Evolutionary conservation across 148 eudicot species (phyloP).

Genomic region (Dysphania ambrosioides): DNA sequence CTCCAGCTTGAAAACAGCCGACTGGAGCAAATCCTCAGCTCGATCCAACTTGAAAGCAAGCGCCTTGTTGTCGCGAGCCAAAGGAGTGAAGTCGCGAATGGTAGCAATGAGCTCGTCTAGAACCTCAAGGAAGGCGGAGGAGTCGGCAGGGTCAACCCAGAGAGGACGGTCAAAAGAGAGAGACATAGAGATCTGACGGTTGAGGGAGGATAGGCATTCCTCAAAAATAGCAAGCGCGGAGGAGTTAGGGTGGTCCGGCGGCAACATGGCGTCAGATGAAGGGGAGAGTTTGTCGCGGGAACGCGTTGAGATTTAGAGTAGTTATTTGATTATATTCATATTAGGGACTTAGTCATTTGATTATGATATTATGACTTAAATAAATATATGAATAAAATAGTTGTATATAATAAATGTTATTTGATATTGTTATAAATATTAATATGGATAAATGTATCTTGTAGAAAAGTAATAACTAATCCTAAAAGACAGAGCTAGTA

Average conservation of each 20-base stretch:
- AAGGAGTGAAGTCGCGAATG: constrained; percentile 48
- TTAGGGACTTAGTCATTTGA: constrained; percentile 84
- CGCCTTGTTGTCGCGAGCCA: constrained; percentile 43
- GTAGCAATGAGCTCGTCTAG: constrained; percentile 54
- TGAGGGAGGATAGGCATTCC: constrained; percentile 39
- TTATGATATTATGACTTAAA: no score
- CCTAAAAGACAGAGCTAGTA: no score
- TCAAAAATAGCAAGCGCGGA: constrained; percentile 28
- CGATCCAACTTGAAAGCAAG: constrained; percentile 43
- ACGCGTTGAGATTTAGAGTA: constrained; percentile 88
- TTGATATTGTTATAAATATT: no score
- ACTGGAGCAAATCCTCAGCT: constrained; percentile 74
- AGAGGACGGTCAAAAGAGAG: constrained; percentile 52
- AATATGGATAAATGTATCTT: no score
- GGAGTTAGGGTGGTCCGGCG: neutral
- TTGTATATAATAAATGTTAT: no score
- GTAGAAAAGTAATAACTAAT: no score
- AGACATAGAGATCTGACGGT: constrained; percentile 53
- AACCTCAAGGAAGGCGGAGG: constrained; percentile 54
- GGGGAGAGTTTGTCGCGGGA: constrained; percentile 59
- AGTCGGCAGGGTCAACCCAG: constrained; percentile 57
- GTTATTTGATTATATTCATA: constrained; percentile 79
- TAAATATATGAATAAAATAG: no score
- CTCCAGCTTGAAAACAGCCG: constrained; percentile 55
- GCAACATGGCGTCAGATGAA: constrained; percentile 9